Base-by-base conservation (phyloP, 208 protist genomes). In the Crithidia expoeki region DNA sequence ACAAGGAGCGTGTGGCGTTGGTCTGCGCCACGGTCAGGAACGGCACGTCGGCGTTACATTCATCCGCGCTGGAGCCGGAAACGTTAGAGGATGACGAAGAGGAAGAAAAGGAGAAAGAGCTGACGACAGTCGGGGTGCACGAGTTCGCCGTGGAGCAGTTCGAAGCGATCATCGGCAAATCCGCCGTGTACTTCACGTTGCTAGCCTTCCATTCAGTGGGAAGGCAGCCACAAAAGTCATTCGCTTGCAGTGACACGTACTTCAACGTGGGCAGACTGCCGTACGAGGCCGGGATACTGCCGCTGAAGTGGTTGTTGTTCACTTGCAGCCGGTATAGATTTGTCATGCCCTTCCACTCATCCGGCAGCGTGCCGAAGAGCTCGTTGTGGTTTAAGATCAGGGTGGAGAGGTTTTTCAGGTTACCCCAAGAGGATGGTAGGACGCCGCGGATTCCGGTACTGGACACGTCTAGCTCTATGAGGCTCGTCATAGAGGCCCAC, bases 141-240 rank as follows among this genome's bases (percentile, higher is more conserved):
- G 47, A 33, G 49, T 67, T 67, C 30, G 11, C 33, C 19, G 6
- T 30, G 30, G 61, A 27, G 19, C 61, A 67, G 23, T 67, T 42
- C 6, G 28, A 1, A 5, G 21, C 30, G 25, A 32, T 67, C 14
- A 67, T 4, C 7, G 44, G 9, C 21, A 11, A n/a, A 34, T 67
- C 61, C 14, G 50, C 61, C 25, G 49, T 57, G 33, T 52, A 12
- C 25, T 10, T 16, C 14, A 67, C 47, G 23, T 21, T 6, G 5
- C 21, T 11, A 32, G 32, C n/a, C 25, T 36, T 9, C 61, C 61
- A 67, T 16, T 67, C 25, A 0, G 12, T 27, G 14, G 61, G 61
- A 16, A 67, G 28, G 21, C 61, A 57, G 47, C 61, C 61, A 25
- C 61, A 67, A 12, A 67, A 34, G 11, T 28, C 1, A 33, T 67